phyloP scores from a whole-genome alignment of 768 basidiomycete genomes.

The Boletus rubescentipes region DNA sequence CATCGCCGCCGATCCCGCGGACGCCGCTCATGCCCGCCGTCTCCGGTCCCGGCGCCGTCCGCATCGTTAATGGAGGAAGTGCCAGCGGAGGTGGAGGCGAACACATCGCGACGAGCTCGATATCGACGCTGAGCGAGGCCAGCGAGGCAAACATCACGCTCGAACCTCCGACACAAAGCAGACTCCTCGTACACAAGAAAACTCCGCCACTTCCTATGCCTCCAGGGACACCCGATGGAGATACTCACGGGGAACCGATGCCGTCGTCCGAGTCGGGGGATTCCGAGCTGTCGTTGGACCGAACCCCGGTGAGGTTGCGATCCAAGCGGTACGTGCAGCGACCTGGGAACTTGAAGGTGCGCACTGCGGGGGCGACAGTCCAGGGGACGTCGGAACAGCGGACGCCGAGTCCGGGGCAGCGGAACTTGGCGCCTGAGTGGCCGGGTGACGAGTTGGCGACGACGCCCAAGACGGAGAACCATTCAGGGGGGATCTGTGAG shows the following conservation, averaged over 20 bases:
- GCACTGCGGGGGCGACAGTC: slow-evolving; percentile 15
- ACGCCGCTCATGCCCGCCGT: slow-evolving; percentile 36
- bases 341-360: slow-evolving; percentile 49
- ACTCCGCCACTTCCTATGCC: slow-evolving; percentile 29
- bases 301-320: slow-evolving; percentile 42
- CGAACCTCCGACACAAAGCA: slow-evolving; percentile 28
- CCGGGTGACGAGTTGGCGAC: slow-evolving; percentile 48
- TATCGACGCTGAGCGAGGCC: slow-evolving; percentile 29
- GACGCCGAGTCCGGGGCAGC: slow-evolving; percentile 45
- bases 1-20: slow-evolving; percentile 39
- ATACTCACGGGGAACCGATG: background rate
- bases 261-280: slow-evolving; percentile 29
- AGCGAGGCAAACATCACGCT: slow-evolving; percentile 16
- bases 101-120: slow-evolving; percentile 29
- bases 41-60: slow-evolving; percentile 13
- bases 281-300: slow-evolving; percentile 39
- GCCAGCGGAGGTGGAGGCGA: slow-evolving; percentile 5
- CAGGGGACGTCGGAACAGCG: slow-evolving; percentile 29
- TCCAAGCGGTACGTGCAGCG: slow-evolving; percentile 50
- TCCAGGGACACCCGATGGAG: background rate
- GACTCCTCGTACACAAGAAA: slow-evolving; percentile 39
- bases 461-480: slow-evolving; percentile 58
- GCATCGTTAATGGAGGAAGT: slow-evolving; percentile 32
- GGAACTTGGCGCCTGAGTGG: slow-evolving; percentile 53
- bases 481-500: slow-evolving; percentile 34